Base-by-base conservation (phyloP, 805 yeast genomes). In the Clavispora asparagi region DNA sequence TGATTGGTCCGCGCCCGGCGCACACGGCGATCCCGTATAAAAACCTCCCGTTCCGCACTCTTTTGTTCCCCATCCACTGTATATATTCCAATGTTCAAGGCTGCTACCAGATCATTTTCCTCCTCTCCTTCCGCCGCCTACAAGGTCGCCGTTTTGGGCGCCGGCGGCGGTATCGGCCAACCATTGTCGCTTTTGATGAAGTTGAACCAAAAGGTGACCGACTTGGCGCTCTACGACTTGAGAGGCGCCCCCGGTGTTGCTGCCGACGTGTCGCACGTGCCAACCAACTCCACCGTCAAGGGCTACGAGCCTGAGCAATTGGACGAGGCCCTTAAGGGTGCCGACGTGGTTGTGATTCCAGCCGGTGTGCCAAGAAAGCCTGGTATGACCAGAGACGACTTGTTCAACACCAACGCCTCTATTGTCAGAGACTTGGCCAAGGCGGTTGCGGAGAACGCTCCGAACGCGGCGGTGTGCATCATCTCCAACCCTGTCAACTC, bases 151-250 rank as follows among this genome's bases (percentile, higher is more conserved):
- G 90, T 89, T 49, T 76, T 84, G 44, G 96, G 96, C 54, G 97
- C 97, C 48, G 90, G 92, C 45, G 96, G 96, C 58, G 96, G 97
- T 50, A 89, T 89, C 62, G 97, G 97, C 46, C 96, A 90, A 74
- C 95, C 96, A 39, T 76, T 89, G 51, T 87, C 96, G 13, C 79
- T 90, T 45, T 76, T 89, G 52, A 73, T 89, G 56, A 89, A 89
- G 68, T 71, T 88, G 49, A 79, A 82, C 57, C 81, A 80, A 36
- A 72, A 75, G 44, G 76, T 83, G 42, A 73, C 75, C 50, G 82
- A 83, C 56, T 74, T 89, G 56, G 81, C 95, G 6, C 76, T 89
- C 48, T 89, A 81, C 68, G 97, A 90, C 73, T 88, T 90, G 40
- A 91, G 87, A 61, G 79, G 82, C 59, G 79, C 85, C 28, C 85